Conservation (phyloP, 495 filamentous ascomycete genomes). For the Annulohypoxylon bovei region DNA sequence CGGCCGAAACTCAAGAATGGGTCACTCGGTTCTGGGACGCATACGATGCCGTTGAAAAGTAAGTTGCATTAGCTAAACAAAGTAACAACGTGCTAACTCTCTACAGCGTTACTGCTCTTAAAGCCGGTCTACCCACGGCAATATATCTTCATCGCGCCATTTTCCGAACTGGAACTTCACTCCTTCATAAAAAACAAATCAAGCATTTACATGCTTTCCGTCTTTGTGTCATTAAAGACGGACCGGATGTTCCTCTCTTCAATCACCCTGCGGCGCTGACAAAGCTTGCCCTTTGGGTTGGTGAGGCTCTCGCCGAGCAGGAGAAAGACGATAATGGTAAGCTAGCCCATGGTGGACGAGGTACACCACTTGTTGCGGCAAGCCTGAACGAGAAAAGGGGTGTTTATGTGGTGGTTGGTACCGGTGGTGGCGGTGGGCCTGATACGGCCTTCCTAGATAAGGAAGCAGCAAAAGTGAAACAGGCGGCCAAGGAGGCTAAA, state of each 20-base stretch:
- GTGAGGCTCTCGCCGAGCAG: slow-evolving; percentile 89
- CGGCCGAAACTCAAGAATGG: slow-evolving; percentile 70
- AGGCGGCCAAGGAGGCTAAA: slow-evolving; percentile 67
- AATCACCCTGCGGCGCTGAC: slow-evolving; percentile 90
- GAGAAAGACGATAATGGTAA: slow-evolving; percentile 79
- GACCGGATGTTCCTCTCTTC: slow-evolving; percentile 88
- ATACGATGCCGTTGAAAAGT: slow-evolving; percentile 87
- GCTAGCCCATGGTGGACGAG: slow-evolving; percentile 71
- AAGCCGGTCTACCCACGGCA: slow-evolving; percentile 79
- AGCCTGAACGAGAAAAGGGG: slow-evolving; percentile 87
- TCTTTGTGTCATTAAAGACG: slow-evolving; percentile 95
- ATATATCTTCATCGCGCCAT: slow-evolving; percentile 92
- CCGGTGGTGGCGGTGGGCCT: slow-evolving; percentile 80
- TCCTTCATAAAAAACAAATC: slow-evolving; percentile 94
- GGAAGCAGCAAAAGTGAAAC: slow-evolving; percentile 69
- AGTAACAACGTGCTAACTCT: slow-evolving; percentile 56
- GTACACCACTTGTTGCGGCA: slow-evolving; percentile 88
- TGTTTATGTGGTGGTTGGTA: slow-evolving; percentile 89
- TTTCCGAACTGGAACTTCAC: slow-evolving; percentile 87
- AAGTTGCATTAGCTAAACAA: slow-evolving; percentile 46
- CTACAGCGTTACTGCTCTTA: slow-evolving; percentile 74
- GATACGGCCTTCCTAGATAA: slow-evolving; percentile 68
- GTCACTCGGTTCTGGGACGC: slow-evolving; percentile 88
- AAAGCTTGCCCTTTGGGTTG: slow-evolving; percentile 93
- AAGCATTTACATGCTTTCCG: slow-evolving; percentile 90